phyloP scores from a whole-genome alignment of 805 yeast species.

The Candida rishiriensis region DNA sequence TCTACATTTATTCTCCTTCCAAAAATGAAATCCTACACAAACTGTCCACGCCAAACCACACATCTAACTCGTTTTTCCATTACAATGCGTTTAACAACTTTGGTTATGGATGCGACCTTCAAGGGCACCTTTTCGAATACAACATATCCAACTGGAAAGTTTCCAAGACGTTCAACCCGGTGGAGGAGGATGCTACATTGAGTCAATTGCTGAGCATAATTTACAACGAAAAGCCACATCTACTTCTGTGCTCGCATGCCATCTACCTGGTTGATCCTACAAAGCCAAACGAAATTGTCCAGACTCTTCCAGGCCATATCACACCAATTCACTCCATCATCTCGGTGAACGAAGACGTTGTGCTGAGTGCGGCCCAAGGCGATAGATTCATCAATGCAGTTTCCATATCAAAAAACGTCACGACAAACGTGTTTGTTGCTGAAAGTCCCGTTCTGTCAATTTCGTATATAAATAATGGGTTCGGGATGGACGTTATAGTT shows the following conservation, averaged over 20 bases:
- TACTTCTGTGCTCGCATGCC: constrained; percentile 65
- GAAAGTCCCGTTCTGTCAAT: constrained; percentile 55
- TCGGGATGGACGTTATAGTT: constrained; percentile 35
- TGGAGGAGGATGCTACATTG: constrained; percentile 22
- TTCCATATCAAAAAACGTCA: constrained; percentile 40
- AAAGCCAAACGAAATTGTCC: constrained; percentile 34
- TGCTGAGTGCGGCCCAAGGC: constrained; percentile 66
- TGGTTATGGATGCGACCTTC: constrained; percentile 57
- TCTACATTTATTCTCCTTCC: constrained; percentile 64
- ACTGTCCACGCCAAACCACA: constrained; percentile 27
- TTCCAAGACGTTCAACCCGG: constrained; percentile 38
- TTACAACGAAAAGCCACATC: constrained; percentile 32
- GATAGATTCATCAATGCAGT: constrained; percentile 81
- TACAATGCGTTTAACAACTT: constrained; percentile 37
- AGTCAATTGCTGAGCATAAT: constrained; percentile 20
- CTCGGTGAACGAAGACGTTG: constrained; percentile 37
- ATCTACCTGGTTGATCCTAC: constrained; percentile 48
- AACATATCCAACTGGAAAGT: constrained; percentile 43
- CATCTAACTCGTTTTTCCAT: constrained; percentile 38
- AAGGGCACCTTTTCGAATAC: constrained; percentile 61
- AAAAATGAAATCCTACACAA: constrained; percentile 53
- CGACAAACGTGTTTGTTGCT: constrained; percentile 60
- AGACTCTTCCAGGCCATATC: constrained; percentile 72
- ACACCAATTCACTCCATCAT: constrained; percentile 54
- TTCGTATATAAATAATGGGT: constrained; percentile 30